phyloP scores from a whole-genome alignment of 306 rosid species.

The Rosa multiflora region DNA sequence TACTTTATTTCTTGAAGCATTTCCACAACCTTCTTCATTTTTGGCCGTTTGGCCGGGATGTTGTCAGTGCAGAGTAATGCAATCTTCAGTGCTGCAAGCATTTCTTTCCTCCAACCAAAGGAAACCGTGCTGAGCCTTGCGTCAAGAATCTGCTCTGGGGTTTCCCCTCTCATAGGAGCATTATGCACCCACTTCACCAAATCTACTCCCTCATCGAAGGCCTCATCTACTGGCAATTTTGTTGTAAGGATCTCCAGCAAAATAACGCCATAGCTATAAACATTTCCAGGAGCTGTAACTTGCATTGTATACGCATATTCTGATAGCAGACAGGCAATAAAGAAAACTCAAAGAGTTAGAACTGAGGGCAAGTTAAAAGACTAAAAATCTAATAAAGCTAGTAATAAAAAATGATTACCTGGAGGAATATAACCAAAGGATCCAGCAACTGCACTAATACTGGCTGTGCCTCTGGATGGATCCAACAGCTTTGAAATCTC shows the following conservation, averaged over 20 bases:
- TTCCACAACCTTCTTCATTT: conserved; percentile 94
- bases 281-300: conserved; percentile 98
- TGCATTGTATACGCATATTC: conserved; percentile 99
- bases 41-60: conserved; percentile 92
- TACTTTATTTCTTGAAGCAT: conserved; percentile 84
- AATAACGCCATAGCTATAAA: conserved; percentile 92
- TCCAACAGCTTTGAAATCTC: conserved; percentile 97
- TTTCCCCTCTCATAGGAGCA: conserved; percentile 89
- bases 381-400: not conserved
- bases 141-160: conserved; percentile 97
- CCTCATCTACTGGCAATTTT: conserved; percentile 87
- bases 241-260: conserved; percentile 92
- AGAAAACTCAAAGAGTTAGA: not conserved
- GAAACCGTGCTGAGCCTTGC: conserved; percentile 90
- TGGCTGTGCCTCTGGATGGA: conserved; percentile 93
- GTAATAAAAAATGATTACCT: conserved; percentile 41
- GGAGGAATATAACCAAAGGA: conserved; percentile 99
- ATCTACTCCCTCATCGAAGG: conserved; percentile 87
- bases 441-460: conserved; percentile 99
- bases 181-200: conserved; percentile 97
- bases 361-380: not conserved
- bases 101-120: conserved; percentile 96
- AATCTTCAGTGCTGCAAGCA: conserved; percentile 96
- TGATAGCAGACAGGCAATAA: conserved; percentile 33
- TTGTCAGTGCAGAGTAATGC: conserved; percentile 92